Evolutionary conservation across 306 rosid species (phyloP).

Genomic region (Vigna radiata): DNA sequence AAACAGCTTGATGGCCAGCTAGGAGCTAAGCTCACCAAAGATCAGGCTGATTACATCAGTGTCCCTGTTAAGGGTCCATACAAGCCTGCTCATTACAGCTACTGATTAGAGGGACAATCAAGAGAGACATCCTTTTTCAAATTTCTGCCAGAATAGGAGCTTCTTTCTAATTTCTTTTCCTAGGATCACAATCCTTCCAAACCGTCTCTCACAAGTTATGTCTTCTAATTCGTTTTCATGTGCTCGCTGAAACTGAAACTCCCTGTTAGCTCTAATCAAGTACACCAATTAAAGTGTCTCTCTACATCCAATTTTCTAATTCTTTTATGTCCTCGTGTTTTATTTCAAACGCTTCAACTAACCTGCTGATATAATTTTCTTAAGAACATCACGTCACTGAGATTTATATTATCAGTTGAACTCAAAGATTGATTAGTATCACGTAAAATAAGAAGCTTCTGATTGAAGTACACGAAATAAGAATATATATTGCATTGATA

Average conservation of each 20-base stretch:
- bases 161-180: slow-evolving; percentile 16
- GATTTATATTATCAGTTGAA: background rate
- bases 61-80: slow-evolving; percentile 95
- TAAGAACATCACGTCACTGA: background rate
- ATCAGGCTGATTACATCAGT: slow-evolving; percentile 89
- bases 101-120: slow-evolving; percentile 39
- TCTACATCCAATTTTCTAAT: background rate
- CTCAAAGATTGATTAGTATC: background rate
- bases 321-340: background rate
- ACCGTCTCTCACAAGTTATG: no score
- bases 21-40: slow-evolving; percentile 86
- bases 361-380: no score
- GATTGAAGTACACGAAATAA: no score
- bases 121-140: background rate
- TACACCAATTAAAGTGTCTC: no score
- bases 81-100: slow-evolving; percentile 93
- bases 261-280: no score
- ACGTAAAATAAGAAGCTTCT: no score
- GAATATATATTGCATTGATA: no score
- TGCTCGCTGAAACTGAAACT: no score
- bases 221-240: no score
- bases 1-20: slow-evolving; percentile 96
- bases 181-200: slow-evolving; percentile 31
- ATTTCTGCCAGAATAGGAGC: slow-evolving; percentile 35
- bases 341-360: no score